Percentiles rank a stretch among this genome's conserved stretches.
Conservation (phyloP, 2,329 filamentous ascomycete species). For the Drechmeria coniospora region DNA sequence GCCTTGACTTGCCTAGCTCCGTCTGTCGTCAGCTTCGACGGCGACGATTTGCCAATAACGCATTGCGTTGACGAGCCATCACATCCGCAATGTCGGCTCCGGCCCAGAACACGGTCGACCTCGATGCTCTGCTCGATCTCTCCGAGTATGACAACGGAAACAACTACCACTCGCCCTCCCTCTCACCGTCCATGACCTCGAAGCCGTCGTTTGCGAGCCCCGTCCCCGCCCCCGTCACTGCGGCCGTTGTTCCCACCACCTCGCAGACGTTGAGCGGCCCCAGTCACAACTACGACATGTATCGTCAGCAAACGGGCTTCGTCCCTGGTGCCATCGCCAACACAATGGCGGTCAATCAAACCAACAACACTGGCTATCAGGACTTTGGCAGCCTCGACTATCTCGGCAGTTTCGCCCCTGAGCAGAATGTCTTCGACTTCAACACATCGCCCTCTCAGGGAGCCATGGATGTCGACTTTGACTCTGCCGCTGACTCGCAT, state of each 20-base stretch:
- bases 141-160: constrained; percentile 49
- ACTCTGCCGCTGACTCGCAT: constrained; percentile 31
- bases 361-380: constrained; percentile 38
- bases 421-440: constrained; percentile 58
- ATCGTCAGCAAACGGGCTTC: constrained; percentile 89
- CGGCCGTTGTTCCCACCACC: constrained; percentile 37
- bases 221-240: constrained; percentile 34
- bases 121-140: constrained; percentile 45
- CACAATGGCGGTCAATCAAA: constrained; percentile 62
- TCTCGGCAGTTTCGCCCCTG: constrained; percentile 39
- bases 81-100: constrained; percentile 21
- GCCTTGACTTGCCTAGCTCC: neutral
- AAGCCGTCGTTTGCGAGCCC: constrained; percentile 40
- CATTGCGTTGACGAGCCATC: neutral
- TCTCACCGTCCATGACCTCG: constrained; percentile 37
- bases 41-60: neutral
- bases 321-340: constrained; percentile 70
- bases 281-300: constrained; percentile 88
- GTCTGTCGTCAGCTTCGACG: neutral
- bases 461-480: constrained; percentile 46
- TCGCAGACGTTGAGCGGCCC: constrained; percentile 58
- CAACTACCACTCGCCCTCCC: constrained; percentile 43
- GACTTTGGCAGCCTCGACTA: constrained; percentile 34
- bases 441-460: constrained; percentile 48
- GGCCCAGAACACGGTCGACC: constrained; percentile 29